Evolutionary conservation across 169 alveolate genomes (phyloP).

Genomic region (Plasmodium gallinaceum): DNA sequence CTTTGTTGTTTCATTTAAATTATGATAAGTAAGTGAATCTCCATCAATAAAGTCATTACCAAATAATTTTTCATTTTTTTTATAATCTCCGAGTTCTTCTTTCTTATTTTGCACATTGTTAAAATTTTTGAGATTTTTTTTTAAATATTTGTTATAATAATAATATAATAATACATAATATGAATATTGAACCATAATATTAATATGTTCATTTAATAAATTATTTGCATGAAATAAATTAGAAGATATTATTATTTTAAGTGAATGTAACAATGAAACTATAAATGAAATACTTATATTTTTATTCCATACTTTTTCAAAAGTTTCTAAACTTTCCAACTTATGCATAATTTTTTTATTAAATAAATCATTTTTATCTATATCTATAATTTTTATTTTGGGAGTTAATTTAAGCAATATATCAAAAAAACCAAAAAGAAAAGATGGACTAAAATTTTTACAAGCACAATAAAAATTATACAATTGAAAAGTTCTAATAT

Average conservation of each 20-base stretch:
- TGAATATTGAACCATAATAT: slow-evolving; percentile 56
- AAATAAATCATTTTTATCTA: slow-evolving; percentile 44
- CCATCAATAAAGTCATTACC: background rate
- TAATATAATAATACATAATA: slow-evolving; percentile 51
- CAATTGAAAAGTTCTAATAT: slow-evolving; percentile 38
- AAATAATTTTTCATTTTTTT: background rate
- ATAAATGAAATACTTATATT: slow-evolving; percentile 47
- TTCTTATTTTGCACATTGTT: background rate
- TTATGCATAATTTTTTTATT: slow-evolving; percentile 18
- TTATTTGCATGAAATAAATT: slow-evolving; percentile 41
- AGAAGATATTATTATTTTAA: slow-evolving; percentile 42
- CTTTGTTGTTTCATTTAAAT: no score
- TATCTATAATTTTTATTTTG: slow-evolving; percentile 18
- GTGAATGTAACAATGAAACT: slow-evolving; percentile 37
- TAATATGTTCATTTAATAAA: slow-evolving; percentile 30
- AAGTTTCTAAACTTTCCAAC: slow-evolving; percentile 22
- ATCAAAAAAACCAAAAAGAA: slow-evolving; percentile 36
- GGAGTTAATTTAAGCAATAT: slow-evolving; percentile 50
- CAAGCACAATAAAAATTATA: slow-evolving; percentile 61
- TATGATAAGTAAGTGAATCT: no score
- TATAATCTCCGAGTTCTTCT: background rate
- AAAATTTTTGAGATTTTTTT: background rate
- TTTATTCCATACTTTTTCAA: slow-evolving; percentile 14
- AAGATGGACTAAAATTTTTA: slow-evolving; percentile 57
- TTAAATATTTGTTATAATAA: slow-evolving; percentile 27